Evolutionary conservation across 768 basidiomycete genomes (phyloP).

Genomic region (Paxillus involutus): DNA sequence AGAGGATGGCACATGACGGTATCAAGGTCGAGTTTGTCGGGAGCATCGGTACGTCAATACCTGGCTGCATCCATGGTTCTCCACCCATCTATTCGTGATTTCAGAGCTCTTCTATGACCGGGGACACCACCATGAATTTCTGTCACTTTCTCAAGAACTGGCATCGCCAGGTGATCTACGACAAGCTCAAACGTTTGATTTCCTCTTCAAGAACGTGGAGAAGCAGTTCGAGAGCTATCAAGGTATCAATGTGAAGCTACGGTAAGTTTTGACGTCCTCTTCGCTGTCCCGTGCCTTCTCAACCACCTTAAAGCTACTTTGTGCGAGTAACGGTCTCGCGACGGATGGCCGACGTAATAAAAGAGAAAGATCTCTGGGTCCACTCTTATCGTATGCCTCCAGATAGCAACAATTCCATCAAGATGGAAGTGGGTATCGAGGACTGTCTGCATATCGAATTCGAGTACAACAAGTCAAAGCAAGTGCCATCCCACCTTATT

Average conservation of each 20-base stretch:
- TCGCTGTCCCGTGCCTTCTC: background rate
- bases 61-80: background rate
- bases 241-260: slow-evolving; percentile 96
- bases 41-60: slow-evolving; percentile 71
- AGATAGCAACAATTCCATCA: slow-evolving; percentile 96
- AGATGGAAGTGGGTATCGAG: slow-evolving; percentile 99
- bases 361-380: slow-evolving; percentile 96
- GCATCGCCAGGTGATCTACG: slow-evolving; percentile 97
- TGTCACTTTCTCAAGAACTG: slow-evolving; percentile 92
- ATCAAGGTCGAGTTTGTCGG: slow-evolving; percentile 98
- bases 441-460: slow-evolving; percentile 99
- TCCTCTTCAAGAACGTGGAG: slow-evolving; percentile 98
- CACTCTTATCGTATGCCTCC: slow-evolving; percentile 99
- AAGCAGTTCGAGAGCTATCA: slow-evolving; percentile 98
- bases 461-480: slow-evolving; percentile 99
- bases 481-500: slow-evolving; percentile 27
- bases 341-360: slow-evolving; percentile 88
- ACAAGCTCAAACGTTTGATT: slow-evolving; percentile 94
- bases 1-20: slow-evolving; percentile 92
- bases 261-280: slow-evolving; percentile 50
- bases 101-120: slow-evolving; percentile 93
- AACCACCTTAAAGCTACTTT: slow-evolving; percentile 66
- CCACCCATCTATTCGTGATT: background rate
- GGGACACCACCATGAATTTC: slow-evolving; percentile 97
- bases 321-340: slow-evolving; percentile 88